Percentiles rank a stretch among this genome's conserved stretches.
phyloP scores from a whole-genome alignment of 202 grass and related monocot genomes.

The Elaeis oleifera region DNA sequence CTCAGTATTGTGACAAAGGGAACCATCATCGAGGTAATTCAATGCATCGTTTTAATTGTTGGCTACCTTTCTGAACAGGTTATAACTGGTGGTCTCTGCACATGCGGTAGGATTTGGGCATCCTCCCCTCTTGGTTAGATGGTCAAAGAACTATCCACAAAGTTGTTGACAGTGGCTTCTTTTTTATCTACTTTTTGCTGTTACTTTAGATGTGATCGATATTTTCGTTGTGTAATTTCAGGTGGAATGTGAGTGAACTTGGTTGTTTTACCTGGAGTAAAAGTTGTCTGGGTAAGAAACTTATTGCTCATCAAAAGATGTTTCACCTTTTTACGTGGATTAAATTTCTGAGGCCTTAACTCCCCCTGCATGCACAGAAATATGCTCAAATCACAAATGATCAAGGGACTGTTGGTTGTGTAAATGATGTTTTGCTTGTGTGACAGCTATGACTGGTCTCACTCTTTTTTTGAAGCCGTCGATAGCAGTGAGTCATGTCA shows the following conservation, averaged over 20 bases:
- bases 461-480: no score
- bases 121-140: no score
- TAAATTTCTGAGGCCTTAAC: constrained; percentile 1
- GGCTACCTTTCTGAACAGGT: background rate
- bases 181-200: no score
- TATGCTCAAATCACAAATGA: constrained; percentile 86
- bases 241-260: constrained; percentile 76
- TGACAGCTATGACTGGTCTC: constrained; percentile 12
- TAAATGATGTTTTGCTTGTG: constrained; percentile 72
- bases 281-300: constrained; percentile 79
- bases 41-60: background rate
- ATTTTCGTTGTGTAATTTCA: background rate
- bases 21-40: constrained; percentile 72
- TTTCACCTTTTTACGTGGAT: background rate
- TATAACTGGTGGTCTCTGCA: no score
- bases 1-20: constrained; percentile 76
- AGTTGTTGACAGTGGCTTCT: no score
- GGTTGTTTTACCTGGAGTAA: constrained; percentile 78
- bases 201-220: no score
- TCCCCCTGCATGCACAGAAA: constrained; percentile 46
- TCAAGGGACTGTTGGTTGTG: constrained; percentile 71
- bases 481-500: no score
- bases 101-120: no score
- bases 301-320: background rate
- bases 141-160: no score